Base-by-base conservation (phyloP, 306 rosid species). In the Ochetophila trinervis region DNA sequence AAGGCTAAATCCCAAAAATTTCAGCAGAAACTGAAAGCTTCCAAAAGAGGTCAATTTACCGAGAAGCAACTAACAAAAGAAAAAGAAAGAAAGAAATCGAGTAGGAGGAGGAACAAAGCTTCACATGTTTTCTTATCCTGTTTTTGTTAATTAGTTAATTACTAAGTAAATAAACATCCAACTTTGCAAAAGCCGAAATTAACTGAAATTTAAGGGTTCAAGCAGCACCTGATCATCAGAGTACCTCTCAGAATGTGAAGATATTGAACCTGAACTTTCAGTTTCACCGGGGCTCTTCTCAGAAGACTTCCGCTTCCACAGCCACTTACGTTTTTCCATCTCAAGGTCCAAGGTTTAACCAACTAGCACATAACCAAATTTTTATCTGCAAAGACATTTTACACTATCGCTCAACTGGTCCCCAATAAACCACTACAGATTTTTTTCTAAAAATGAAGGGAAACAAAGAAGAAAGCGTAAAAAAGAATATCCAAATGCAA, bases 321-420 rank as follows among this genome's bases (percentile, higher is more conserved):
- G 78, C 96, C 96, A 90, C 77, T 80, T 85, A 77, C 88, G 84
- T 61, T 82, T 85, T 70, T 93, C 97, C 87, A 85, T 90, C 74
- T 68, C 71, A 13, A 22, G 30, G 52, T 70, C 80, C 60, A 53
- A 63, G 63, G 66, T 64, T 73, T 76, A 48, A 74, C 63, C 69
- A 78, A 76, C 71, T 66, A 80, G 66, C 70, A 76, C 68, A 70
- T 58, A 45, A 37, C 60, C 40, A 51, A 14, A 37, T 47, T 56
- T 62, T 75, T 78, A 84, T 73, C 75, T 76, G 83, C 83, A 71
- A 24, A 50, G 65, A 61, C 20, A 50, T 47, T 19, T 48, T 3
- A 57, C 17, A 50, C 32, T 58, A 70, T 24, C 22, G 34, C 9
- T 80, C 66, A 78, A 50, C 65, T 53, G 53, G 71, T 68, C 55